Base-by-base conservation (phyloP, 2,329 filamentous ascomycete species). In the Phyllosticta citriasiana region DNA sequence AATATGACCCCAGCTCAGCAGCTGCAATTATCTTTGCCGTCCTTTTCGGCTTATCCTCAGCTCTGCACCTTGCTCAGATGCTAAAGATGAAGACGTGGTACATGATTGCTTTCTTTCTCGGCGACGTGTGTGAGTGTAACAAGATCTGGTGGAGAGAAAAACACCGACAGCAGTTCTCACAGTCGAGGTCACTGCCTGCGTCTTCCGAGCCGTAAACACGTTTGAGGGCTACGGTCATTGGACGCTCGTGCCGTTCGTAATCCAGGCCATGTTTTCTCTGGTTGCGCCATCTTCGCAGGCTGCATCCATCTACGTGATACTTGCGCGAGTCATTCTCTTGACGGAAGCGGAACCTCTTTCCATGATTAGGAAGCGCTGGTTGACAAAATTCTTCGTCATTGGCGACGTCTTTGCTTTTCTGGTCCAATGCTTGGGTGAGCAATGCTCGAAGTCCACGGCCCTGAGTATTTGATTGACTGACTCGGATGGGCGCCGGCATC, bases 161-260 rank as follows among this genome's bases (percentile, higher is more conserved):
- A 10, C 3, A 8, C 63, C 59, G 56, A 63, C 57, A 47, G 14
- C 5, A 30, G 2, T 25, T 27, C 19, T 10, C 33, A 24, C 19
- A 82, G 79, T 82, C 63, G 79, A 83, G 67, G 67, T 70, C 0
- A 69, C 83, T 26, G 81, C 80, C 9, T 83, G 83, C 62, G 66
- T 79, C 14, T 78, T 76, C 1, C 77, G 81, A 57, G 55, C 59
- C 22, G 54, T 51, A 7, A 53, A 27, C 2, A 75, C 50, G 4
- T 33, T 22, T 9, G 64, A 76, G 40, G 77, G 72, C 63, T 33
- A 62, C 26, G 65, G 62, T 24, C 19, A 57, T 12, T 60, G 62
- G 61, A 73, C 73, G 4, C 63, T 74, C 14, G 66, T 67, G 0
- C 72, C 74, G 1, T 81, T 75, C 67, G 74, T 78, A 52, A 67